Percentiles rank a stretch among this genome's conserved stretches.
Conservation (phyloP, 1,284 basidiomycete species). For the Ceratobasidium sp. region DNA sequence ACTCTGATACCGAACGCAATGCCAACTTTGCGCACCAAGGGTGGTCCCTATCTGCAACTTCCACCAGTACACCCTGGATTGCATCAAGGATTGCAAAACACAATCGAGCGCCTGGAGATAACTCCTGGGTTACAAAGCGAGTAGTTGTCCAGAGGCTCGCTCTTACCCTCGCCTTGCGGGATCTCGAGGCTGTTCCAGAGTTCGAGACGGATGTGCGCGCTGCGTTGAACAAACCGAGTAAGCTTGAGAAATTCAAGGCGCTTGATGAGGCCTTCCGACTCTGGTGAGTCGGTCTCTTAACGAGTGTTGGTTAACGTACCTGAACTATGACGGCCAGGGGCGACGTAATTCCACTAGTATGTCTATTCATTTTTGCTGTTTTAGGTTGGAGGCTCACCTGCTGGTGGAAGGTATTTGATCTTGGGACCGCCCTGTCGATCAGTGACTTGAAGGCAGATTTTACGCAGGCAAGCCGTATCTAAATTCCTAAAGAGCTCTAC, state of each 20-base stretch:
- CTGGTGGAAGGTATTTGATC: constrained; percentile 11
- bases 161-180: not conserved
- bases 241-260: constrained; percentile 14
- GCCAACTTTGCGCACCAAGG: constrained; percentile 18
- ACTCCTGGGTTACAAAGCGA: constrained; percentile 6
- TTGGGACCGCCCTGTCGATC: constrained; percentile 6
- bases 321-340: constrained; percentile 3
- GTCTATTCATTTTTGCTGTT: not conserved
- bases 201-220: constrained; percentile 7
- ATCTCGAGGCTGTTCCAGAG: not conserved
- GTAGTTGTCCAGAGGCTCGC: not conserved
- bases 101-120: not conserved
- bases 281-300: constrained; percentile 5
- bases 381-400: not conserved
- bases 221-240: not conserved
- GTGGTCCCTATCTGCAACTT: constrained; percentile 2
- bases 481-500: too few species aligned
- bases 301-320: not conserved
- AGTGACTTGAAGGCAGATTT: not conserved
- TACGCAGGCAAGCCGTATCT: not conserved
- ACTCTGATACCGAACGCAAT: not conserved
- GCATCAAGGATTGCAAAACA: not conserved
- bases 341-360: constrained; percentile 25
- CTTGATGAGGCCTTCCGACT: not conserved
- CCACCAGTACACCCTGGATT: constrained; percentile 3